Conservation (phyloP, 257 asterid species). For the Datura wrightii region DNA sequence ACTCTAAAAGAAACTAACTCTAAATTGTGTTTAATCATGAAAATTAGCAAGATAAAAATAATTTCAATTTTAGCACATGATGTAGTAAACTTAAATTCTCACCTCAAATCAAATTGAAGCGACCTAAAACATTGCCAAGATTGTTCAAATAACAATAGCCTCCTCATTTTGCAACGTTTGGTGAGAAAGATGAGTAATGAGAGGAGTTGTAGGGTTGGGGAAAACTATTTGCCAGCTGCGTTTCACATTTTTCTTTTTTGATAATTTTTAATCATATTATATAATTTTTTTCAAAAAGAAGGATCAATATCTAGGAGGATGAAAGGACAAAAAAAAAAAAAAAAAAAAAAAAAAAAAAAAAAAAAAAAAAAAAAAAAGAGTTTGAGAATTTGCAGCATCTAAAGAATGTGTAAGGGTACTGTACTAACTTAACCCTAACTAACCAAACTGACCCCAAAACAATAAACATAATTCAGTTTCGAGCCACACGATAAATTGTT, state of each 20-base stretch:
- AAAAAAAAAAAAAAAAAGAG: neutral
- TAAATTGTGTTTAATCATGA: too few species aligned
- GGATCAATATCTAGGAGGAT: too few species aligned
- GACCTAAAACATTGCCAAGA: neutral
- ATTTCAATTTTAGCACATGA: too few species aligned
- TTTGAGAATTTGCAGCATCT: neutral
- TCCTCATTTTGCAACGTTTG: neutral
- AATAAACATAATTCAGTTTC: neutral
- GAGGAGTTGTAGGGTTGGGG: constrained; percentile 9
- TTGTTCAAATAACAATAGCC: neutral
- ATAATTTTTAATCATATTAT: too few species aligned
- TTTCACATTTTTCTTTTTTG: constrained; percentile 49
- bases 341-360: neutral
- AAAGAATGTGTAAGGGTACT: neutral
- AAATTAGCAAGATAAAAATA: too few species aligned
- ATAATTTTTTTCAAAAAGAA: too few species aligned
- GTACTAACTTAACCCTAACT: neutral
- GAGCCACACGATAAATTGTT: neutral
- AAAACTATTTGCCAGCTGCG: constrained; percentile 55
- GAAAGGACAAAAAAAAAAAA: neutral
- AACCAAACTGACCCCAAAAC: neutral
- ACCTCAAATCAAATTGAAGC: neutral
- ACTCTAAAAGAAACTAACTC: too few species aligned
- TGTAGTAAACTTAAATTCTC: neutral
- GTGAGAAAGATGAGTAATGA: neutral